These are phyloP conservation scores for Rubia tinctorum DNA, from an alignment of 305 asterid genomes.

Conservation along the genomic window DNA sequence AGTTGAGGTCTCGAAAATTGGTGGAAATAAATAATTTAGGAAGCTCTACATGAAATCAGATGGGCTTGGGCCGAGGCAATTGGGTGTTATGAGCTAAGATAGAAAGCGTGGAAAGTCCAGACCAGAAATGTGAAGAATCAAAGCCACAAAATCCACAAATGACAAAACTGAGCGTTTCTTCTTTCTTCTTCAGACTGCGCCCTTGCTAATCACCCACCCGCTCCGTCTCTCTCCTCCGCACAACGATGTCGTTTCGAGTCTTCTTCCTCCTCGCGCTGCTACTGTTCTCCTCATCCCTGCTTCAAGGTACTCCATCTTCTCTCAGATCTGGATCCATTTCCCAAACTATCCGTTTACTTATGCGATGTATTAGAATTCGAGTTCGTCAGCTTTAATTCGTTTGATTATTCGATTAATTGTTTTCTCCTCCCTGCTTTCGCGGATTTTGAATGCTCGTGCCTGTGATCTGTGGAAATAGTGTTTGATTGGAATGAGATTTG, in stretches of 20 bases:
- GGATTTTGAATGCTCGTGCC: neutral
- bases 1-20: too few species aligned
- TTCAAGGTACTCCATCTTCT: slow-evolving; percentile 50
- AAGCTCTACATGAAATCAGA: neutral
- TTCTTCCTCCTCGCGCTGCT: slow-evolving; percentile 56
- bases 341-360: neutral
- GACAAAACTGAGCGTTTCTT: neutral
- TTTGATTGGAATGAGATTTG: slow-evolving; percentile 7
- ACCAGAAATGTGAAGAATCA: neutral
- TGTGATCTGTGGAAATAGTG: slow-evolving; percentile 18
- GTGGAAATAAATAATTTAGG: too few species aligned
- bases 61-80: neutral
- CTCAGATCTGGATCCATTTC: slow-evolving; percentile 36
- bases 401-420: slow-evolving; percentile 6
- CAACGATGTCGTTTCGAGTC: slow-evolving; percentile 67
- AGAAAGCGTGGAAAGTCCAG: neutral
- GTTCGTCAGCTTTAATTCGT: neutral
- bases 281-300: slow-evolving; percentile 53
- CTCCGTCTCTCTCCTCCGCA: slow-evolving; percentile 8
- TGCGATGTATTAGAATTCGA: neutral
- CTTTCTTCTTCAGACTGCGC: neutral
- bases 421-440: slow-evolving; percentile 3
- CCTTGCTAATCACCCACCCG: neutral
- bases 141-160: neutral
- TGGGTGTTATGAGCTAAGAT: neutral